phyloP scores from a whole-genome alignment of 2,329 filamentous ascomycete genomes.

The Emmonsiellopsis sp. region DNA sequence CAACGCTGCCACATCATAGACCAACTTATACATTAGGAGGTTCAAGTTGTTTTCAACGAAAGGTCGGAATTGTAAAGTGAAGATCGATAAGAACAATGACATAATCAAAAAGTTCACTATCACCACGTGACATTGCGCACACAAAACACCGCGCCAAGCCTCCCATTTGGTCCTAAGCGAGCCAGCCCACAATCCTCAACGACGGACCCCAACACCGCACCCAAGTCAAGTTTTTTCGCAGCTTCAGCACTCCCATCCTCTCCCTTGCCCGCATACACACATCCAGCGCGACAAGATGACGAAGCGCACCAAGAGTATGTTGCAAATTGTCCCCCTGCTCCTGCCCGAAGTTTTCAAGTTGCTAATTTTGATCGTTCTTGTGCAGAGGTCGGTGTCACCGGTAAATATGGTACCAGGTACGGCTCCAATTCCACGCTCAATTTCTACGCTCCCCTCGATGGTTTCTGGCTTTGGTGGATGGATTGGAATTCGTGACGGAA shows the following conservation, averaged over 20 bases:
- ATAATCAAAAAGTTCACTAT: too few relatives aligned
- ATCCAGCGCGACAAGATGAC: slow-evolving; percentile 60
- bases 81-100: too few relatives aligned
- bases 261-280: slow-evolving; percentile 8
- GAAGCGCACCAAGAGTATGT: slow-evolving; percentile 77
- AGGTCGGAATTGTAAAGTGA: too few relatives aligned
- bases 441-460: not conserved
- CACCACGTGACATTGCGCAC: not conserved
- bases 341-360: not conserved
- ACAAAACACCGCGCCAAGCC: slow-evolving; percentile 4
- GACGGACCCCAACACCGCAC: not conserved
- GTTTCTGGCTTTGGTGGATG: not conserved
- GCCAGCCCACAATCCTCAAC: slow-evolving; percentile 11
- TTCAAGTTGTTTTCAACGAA: too few relatives aligned
- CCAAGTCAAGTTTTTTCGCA: slow-evolving; percentile 1
- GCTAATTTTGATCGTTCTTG: slow-evolving; percentile 17
- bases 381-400: slow-evolving; percentile 86
- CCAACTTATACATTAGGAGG: too few relatives aligned
- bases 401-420: slow-evolving; percentile 97
- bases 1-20: too few relatives aligned
- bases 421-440: slow-evolving; percentile 24
- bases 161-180: slow-evolving; percentile 12
- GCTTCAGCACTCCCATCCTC: slow-evolving; percentile 10
- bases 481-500: not conserved
- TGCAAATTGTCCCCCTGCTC: slow-evolving; percentile 5